A percentile compares a stretch with the other conserved stretches of the same genome.
phyloP scores from a whole-genome alignment of 805 yeast genomes.

The Starmerella apis region DNA sequence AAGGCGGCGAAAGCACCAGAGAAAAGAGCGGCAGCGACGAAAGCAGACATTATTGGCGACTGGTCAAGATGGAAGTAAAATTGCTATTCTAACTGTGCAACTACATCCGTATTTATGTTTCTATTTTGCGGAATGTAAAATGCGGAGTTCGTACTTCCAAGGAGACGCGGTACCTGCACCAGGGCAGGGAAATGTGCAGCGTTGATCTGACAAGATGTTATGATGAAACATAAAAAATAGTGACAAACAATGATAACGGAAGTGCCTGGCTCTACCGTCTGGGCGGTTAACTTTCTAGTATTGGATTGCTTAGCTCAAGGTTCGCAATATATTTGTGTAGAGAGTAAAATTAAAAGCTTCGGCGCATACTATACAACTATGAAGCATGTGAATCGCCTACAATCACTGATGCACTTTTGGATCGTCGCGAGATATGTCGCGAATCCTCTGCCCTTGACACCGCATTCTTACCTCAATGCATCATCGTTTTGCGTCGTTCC shows the following conservation, averaged over 20 bases:
- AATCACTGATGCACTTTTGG: background rate
- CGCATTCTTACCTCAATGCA: background rate
- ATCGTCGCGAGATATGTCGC: background rate
- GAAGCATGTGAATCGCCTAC: no score
- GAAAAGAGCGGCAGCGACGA: conserved; percentile 39
- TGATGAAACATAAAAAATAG: no score
- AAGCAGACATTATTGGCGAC: conserved; percentile 9
- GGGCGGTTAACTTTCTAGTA: no score
- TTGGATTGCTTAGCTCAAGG: no score
- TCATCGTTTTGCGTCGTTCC: background rate
- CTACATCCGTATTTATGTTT: background rate
- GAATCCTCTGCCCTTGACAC: background rate
- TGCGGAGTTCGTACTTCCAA: background rate
- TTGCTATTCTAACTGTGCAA: background rate
- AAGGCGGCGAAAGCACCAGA: conserved; percentile 42
- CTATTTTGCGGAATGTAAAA: conserved; percentile 1
- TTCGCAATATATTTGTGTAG: no score
- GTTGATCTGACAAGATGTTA: background rate
- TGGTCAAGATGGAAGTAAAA: background rate
- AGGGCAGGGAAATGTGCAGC: background rate
- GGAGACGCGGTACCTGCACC: background rate
- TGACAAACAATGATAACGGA: no score
- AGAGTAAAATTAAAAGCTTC: no score
- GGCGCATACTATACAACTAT: no score
- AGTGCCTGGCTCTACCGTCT: no score